phyloP scores from a whole-genome alignment of 2,329 filamentous ascomycete species.

The Coniella lustricola region DNA sequence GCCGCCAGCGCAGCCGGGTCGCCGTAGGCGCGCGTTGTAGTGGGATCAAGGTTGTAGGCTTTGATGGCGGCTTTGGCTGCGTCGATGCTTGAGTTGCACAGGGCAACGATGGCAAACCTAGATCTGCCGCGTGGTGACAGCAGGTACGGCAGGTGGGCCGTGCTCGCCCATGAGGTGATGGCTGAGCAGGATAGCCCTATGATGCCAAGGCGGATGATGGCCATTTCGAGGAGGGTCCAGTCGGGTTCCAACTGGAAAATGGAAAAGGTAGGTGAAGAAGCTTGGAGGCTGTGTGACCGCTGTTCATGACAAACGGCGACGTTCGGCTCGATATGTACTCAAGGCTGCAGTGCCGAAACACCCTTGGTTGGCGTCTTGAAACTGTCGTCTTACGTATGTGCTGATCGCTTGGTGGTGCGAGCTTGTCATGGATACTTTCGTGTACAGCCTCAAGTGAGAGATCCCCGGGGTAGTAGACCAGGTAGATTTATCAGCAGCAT shows the following conservation, averaged over 20 bases:
- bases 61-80: conserved; percentile 37
- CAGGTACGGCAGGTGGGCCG: conserved; percentile 54
- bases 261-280: no score
- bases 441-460: no score
- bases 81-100: conserved; percentile 42
- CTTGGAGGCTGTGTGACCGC: no score
- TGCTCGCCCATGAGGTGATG: conserved; percentile 45
- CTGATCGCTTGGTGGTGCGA: no score
- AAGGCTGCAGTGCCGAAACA: neutral
- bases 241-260: no score
- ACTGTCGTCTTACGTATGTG: no score
- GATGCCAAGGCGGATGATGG: conserved; percentile 50
- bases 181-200: conserved; percentile 50
- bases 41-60: conserved; percentile 32
- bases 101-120: conserved; percentile 42
- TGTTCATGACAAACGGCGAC: no score
- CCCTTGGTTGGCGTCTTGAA: no score
- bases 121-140: conserved; percentile 35
- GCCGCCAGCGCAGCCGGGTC: conserved; percentile 39
- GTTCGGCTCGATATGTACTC: neutral
- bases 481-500: neutral
- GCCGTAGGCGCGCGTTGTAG: conserved; percentile 41
- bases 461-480: neutral
- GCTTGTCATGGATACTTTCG: no score
- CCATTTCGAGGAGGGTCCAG: conserved; percentile 18